These are phyloP conservation scores for Tremella fuciformis DNA, from an alignment of 768 basidiomycete species.

Conservation along the genomic window DNA sequence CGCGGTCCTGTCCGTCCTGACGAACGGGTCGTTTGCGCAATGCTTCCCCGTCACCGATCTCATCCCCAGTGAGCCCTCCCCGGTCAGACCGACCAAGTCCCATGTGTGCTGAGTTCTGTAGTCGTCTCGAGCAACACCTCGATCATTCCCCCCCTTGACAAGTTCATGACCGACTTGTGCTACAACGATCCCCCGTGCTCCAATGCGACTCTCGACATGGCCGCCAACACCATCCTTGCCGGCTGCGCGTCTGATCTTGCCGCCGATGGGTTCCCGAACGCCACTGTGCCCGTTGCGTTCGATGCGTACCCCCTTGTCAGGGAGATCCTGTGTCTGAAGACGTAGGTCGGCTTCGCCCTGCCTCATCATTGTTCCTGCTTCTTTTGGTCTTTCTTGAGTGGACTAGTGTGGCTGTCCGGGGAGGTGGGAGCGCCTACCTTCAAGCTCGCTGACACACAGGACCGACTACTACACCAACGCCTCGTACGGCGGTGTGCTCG, in stretches of 20 bases:
- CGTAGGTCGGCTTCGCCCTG: slow-evolving; percentile 13
- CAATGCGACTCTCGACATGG: slow-evolving; percentile 30
- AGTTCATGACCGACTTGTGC: slow-evolving; percentile 32
- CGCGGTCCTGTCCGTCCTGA: slow-evolving; percentile 13
- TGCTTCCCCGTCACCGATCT: slow-evolving; percentile 17
- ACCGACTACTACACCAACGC: slow-evolving; percentile 12
- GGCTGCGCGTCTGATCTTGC: slow-evolving; percentile 30
- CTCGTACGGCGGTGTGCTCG: slow-evolving; percentile 20
- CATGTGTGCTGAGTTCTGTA: slow-evolving; percentile 1
- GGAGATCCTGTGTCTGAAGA: slow-evolving; percentile 38
- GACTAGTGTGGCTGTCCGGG: too few relatives aligned
- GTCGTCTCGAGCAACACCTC: slow-evolving; percentile 24
- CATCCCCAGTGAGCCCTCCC: slow-evolving; percentile 13
- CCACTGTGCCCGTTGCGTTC: slow-evolving; percentile 14
- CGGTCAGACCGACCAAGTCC: not conserved
- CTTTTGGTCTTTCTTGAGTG: too few relatives aligned
- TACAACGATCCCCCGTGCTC: slow-evolving; percentile 23
- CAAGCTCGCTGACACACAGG: not conserved
- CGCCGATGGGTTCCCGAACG: slow-evolving; percentile 17
- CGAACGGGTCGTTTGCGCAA: slow-evolving; percentile 16
- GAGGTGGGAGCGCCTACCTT: not conserved
- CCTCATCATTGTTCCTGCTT: not conserved
- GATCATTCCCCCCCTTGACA: slow-evolving; percentile 35
- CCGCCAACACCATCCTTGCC: slow-evolving; percentile 20
- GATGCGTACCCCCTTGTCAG: slow-evolving; percentile 29